phyloP scores from a whole-genome alignment of 345 rosid species.

The Eucalyptus sp. region DNA sequence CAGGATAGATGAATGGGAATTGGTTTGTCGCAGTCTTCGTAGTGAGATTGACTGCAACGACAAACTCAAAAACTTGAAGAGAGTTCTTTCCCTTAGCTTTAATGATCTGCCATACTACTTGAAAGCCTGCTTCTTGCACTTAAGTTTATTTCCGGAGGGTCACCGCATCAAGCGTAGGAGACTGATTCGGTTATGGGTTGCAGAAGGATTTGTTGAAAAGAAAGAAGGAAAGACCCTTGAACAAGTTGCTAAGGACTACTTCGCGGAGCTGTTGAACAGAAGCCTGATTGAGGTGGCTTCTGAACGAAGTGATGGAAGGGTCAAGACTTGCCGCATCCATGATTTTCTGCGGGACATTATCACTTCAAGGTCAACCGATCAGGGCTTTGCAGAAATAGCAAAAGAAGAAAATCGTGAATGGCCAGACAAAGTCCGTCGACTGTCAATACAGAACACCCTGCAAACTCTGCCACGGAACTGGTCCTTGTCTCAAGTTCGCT shows the following conservation, averaged over 20 bases:
- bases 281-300: slow-evolving; percentile 22
- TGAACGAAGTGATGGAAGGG: slow-evolving; percentile 11
- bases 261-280: slow-evolving; percentile 22
- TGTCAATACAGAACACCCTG: slow-evolving; percentile 11
- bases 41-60: slow-evolving; percentile 17
- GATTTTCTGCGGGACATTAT: slow-evolving; percentile 22
- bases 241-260: slow-evolving; percentile 32
- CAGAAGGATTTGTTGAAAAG: slow-evolving; percentile 28
- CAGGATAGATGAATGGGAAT: slow-evolving; percentile 23
- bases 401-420: neutral
- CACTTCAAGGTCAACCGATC: slow-evolving; percentile 18
- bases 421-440: slow-evolving; percentile 31
- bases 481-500: slow-evolving; percentile 14
- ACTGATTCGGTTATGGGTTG: slow-evolving; percentile 29
- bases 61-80: slow-evolving; percentile 11
- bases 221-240: slow-evolving; percentile 27
- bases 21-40: slow-evolving; percentile 12
- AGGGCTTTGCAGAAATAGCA: slow-evolving; percentile 17
- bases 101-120: slow-evolving; percentile 31
- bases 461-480: neutral
- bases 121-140: slow-evolving; percentile 28
- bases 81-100: slow-evolving; percentile 29
- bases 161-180: slow-evolving; percentile 5
- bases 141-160: slow-evolving; percentile 30
- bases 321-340: slow-evolving; percentile 25